Base-by-base conservation (phyloP, 371 early-diverging fungal genomes). In the Mucor indicus region DNA sequence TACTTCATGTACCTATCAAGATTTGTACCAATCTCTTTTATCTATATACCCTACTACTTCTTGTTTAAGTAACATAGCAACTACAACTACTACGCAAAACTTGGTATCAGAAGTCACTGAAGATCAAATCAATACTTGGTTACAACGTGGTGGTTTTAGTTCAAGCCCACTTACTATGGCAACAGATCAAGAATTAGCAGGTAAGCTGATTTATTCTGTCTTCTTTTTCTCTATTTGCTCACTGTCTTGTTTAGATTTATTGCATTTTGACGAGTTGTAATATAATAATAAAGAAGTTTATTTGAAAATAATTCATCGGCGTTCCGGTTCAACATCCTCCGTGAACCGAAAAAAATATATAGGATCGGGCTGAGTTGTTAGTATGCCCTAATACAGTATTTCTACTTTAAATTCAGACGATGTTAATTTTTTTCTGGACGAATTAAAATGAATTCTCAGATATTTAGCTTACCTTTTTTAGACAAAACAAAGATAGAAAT, bases 181-280 rank as follows among this genome's bases (percentile, higher is more conserved):
- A 21, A 60, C 60, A n/a, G 60, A 60, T 55, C 60, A 60, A 50
- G 60, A 60, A 19, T 35, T 60, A 9, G 60, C 60, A 49, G 60
- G 51, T 56, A 50, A 10, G 17, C 16, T 46, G 16, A 4, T 3
- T 38, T 2, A 24, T 39, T 10, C 29, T 11, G 15, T 21, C 13
- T 16, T 13, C 21, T 24, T 4, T 1, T 30, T 21, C 31, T 17
- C 11, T n/a, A 7, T 17, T 35, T 5, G 19, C n/a, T 23, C 7
- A 20, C 10, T 33, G 23, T 12, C 8, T 42, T 37, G 13, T 30
- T n/a, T 29, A 58, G 53, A 48, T 45, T 41, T 59, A 22, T 33
- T 57, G 38, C 48, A 57, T 22, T 57, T 57, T 31, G 57, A 54
- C 24, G 47, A 41, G 16, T 27, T 47, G 41, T 54, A 48, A 48